Evolutionary conservation across 2,329 filamentous ascomycete genomes (phyloP).

Genomic region (Ceratocystis ficicola): DNA sequence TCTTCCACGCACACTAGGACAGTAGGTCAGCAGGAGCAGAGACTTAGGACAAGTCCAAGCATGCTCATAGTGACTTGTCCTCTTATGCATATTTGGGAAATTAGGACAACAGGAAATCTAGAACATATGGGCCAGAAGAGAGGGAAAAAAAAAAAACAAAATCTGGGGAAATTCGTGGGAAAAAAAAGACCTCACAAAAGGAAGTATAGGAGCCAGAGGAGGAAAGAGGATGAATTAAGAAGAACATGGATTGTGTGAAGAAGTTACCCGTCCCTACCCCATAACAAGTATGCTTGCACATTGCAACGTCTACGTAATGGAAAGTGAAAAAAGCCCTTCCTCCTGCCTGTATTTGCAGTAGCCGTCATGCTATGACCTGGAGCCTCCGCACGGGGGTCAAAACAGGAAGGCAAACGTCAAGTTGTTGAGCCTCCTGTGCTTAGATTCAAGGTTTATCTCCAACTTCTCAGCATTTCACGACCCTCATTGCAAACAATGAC

Average conservation of each 20-base stretch:
- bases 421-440: background rate
- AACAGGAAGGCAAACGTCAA: background rate
- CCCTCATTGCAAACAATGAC: too few species aligned
- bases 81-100: constrained; percentile 22
- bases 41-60: background rate
- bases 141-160: background rate
- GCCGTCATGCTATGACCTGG: background rate
- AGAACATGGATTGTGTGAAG: constrained; percentile 3
- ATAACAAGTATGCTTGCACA: background rate
- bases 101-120: background rate
- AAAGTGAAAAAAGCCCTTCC: background rate
- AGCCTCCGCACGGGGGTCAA: background rate
- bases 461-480: background rate
- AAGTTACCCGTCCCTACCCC: background rate
- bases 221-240: constrained; percentile 14
- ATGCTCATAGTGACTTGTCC: constrained; percentile 7
- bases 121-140: background rate
- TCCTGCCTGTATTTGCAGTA: background rate
- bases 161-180: constrained; percentile 53
- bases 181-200: background rate
- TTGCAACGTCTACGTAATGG: background rate
- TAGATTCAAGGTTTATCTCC: background rate
- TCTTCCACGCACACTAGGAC: background rate
- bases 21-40: background rate
- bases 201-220: background rate